Conservation (phyloP, 2,329 filamentous ascomycete genomes). For the Laburnicola sp. region DNA sequence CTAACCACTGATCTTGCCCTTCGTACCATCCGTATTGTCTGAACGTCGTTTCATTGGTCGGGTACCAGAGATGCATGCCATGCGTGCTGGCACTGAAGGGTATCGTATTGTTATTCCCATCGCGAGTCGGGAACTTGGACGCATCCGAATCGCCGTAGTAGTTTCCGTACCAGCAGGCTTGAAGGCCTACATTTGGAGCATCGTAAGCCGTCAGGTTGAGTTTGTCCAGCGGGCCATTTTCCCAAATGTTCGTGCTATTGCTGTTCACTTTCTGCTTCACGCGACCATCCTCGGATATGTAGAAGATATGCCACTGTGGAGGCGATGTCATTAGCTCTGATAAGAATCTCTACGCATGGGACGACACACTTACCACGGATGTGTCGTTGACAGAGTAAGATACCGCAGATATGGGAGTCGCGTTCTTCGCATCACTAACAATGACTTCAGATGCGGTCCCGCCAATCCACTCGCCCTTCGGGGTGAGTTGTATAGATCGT, state of each 20-base stretch:
- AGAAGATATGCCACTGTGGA: constrained; percentile 47
- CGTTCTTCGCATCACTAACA: constrained; percentile 50
- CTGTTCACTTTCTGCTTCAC: constrained; percentile 46
- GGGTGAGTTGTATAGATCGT: constrained; percentile 46
- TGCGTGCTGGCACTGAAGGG: constrained; percentile 29
- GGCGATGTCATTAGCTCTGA: no score
- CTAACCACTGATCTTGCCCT: constrained; percentile 42
- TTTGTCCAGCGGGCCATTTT: constrained; percentile 57
- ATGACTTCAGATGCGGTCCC: constrained; percentile 46
- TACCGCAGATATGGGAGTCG: constrained; percentile 49
- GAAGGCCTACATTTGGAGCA: constrained; percentile 83
- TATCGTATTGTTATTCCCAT: constrained; percentile 28
- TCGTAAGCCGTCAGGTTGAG: constrained; percentile 85
- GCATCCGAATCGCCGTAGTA: constrained; percentile 47
- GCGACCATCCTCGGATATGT: constrained; percentile 46
- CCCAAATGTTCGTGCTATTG: constrained; percentile 47
- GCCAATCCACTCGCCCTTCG: constrained; percentile 45
- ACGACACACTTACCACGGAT: constrained; percentile 43
- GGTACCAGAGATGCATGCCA: constrained; percentile 53
- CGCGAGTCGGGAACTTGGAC: constrained; percentile 39
- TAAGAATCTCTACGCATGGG: no score
- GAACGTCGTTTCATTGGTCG: constrained; percentile 44
- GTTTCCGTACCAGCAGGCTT: constrained; percentile 78
- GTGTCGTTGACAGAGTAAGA: constrained; percentile 44
- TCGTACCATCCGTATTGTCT: constrained; percentile 48